Conservation (phyloP, 768 basidiomycete genomes). For the Podaxis mareebaensis region DNA sequence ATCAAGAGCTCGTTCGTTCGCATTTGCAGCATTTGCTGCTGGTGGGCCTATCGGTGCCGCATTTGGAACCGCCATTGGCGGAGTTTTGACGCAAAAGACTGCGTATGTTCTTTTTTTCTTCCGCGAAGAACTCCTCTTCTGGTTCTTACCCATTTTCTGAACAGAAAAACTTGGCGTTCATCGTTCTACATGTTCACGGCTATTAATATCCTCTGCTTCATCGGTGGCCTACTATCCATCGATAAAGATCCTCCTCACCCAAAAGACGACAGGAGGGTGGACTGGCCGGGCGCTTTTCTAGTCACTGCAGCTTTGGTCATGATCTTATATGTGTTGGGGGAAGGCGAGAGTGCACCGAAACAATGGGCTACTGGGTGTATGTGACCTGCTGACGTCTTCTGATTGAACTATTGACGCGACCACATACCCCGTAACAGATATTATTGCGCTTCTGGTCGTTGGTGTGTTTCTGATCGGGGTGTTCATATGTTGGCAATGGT, state of each 20-base stretch:
- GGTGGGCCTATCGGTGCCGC: slow-evolving; percentile 83
- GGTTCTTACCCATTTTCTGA: not conserved
- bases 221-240: slow-evolving; percentile 60
- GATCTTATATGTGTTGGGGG: slow-evolving; percentile 71
- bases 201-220: slow-evolving; percentile 49
- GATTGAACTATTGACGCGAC: not conserved
- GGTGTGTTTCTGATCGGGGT: slow-evolving; percentile 53
- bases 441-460: slow-evolving; percentile 66
- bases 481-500: slow-evolving; percentile 69
- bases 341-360: slow-evolving; percentile 57
- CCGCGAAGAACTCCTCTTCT: not conserved
- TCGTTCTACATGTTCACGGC: slow-evolving; percentile 59
- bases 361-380: slow-evolving; percentile 57
- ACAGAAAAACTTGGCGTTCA: slow-evolving; percentile 66
- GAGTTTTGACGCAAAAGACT: slow-evolving; percentile 62
- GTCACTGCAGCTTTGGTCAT: slow-evolving; percentile 65
- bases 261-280: slow-evolving; percentile 51
- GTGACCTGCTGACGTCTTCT: slow-evolving; percentile 11
- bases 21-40: slow-evolving; percentile 82
- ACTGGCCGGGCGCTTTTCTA: slow-evolving; percentile 76
- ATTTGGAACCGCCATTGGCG: slow-evolving; percentile 69
- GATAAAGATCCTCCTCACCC: slow-evolving; percentile 53
- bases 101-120: slow-evolving; percentile 28
- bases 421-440: slow-evolving; percentile 46
- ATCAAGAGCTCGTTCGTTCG: slow-evolving; percentile 60